These are phyloP conservation scores for Apostasia shenzhenica DNA, from an alignment of 106 monocot species.

Conservation along the genomic window DNA sequence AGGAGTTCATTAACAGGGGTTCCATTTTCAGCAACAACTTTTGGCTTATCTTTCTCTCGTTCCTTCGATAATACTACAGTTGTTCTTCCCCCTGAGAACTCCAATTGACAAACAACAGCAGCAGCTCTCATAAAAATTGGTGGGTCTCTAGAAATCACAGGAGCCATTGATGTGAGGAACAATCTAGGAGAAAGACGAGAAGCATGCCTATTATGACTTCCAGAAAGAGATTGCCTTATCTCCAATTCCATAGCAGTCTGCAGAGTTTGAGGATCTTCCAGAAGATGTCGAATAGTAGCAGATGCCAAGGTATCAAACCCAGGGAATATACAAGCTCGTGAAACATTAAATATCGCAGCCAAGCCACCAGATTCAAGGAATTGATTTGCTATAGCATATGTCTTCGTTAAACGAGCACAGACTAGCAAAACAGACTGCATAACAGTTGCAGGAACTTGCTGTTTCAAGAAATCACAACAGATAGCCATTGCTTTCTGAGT, in stretches of 20 bases:
- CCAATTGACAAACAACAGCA: constrained; percentile 54
- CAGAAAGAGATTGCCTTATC: constrained; percentile 53
- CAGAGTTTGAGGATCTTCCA: constrained; percentile 80
- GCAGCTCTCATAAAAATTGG: constrained; percentile 65
- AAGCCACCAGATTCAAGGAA: constrained; percentile 61
- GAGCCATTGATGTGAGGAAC: constrained; percentile 69
- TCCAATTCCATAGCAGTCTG: constrained; percentile 81
- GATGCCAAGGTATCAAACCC: constrained; percentile 75
- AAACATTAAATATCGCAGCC: constrained; percentile 51
- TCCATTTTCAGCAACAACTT: constrained; percentile 29
- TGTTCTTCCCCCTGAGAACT: constrained; percentile 54
- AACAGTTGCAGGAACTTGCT: constrained; percentile 38
- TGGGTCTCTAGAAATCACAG: constrained; percentile 69
- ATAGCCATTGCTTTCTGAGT: constrained; percentile 40
- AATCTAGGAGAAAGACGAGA: constrained; percentile 33
- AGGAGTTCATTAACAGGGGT: constrained; percentile 24
- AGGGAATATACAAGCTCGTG: constrained; percentile 49
- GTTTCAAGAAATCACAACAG: constrained; percentile 52
- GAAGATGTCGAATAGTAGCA: constrained; percentile 58
- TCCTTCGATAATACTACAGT: constrained; percentile 50
- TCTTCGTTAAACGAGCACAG: constrained; percentile 66
- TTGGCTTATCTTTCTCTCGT: constrained; percentile 60
- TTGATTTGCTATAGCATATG: constrained; percentile 42
- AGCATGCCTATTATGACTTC: constrained; percentile 34
- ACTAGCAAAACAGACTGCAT: constrained; percentile 74